Evolutionary conservation across 371 early-diverging fungal species (phyloP), one percentile per base, ranked within the genome.

Genomic region (Haplosporangium sp.): DNA sequence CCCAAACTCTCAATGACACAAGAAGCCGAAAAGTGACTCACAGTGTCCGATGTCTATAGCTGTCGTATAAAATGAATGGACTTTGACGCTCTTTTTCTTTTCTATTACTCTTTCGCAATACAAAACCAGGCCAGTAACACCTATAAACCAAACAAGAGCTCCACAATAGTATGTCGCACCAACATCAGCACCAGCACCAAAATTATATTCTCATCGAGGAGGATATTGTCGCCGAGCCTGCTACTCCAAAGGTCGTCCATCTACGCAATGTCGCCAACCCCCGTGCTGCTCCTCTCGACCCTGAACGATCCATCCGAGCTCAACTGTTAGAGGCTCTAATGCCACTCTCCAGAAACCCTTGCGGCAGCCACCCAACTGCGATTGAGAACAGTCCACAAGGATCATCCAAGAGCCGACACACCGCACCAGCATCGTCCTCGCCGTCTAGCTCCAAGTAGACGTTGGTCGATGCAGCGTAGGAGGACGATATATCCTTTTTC

Each of bases 211-310:
- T 23, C 13, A 58, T 70, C 55, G 59, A 59, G 29, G 70, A 70
- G 2, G 58, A 70, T 42, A 36, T n/a, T 20, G 41, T 63, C 43
- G 8, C 46, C 14, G 62, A 40, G 3, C 20, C 59, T 14, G 45
- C 54, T 16, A 47, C 48, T 37, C 57, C 59, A 16, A 29, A 12
- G 18, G 52, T 57, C 36, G 47, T 63, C 38, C 52, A 63, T n/a
- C 64, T 71, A 48, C 64, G 64, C 36, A 71, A 71, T 21, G 42
- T 71, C 5, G 71, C 71, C 47, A 48, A 40, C 61, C 47, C 64
- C 20, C 60, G 37, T 12, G 64, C 59, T 2, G 12, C 59, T 1
- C 16, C 64, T 18, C 37, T 40, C 11, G 38, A 59, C 3, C 46
- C 67, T 38, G 42, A 11, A 23, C 45, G 23, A 1, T 41, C 60